These are phyloP conservation scores for Eucalyptus cloeziana DNA, from an alignment of 345 rosid genomes.

Conservation along the genomic window DNA sequence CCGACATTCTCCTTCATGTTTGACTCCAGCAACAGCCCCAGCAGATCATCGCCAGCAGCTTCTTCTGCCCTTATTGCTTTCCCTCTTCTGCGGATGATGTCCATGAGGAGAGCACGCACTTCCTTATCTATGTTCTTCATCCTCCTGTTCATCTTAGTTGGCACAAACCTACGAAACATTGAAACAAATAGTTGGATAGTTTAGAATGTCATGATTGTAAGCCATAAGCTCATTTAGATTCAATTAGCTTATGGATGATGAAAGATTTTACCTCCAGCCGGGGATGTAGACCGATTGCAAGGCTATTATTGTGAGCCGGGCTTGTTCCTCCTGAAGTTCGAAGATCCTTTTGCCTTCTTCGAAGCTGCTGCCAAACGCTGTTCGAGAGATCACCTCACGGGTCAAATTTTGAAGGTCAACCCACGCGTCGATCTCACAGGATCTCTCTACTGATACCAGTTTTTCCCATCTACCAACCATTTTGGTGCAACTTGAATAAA, in stretches of 20 bases:
- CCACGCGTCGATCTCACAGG: slow-evolving; percentile 21
- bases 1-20: not conserved
- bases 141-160: not conserved
- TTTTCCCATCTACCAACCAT: slow-evolving; percentile 22
- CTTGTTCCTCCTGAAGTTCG: slow-evolving; percentile 12
- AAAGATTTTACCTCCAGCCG: slow-evolving; percentile 22
- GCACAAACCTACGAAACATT: not conserved
- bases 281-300: slow-evolving; percentile 6
- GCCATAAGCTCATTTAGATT: not conserved
- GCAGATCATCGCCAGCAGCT: not conserved
- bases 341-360: slow-evolving; percentile 31
- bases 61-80: not conserved
- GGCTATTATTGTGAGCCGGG: not conserved
- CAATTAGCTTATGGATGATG: not conserved
- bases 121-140: not conserved
- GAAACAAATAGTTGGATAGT: not conserved
- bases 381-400: slow-evolving; percentile 30
- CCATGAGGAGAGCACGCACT: not conserved
- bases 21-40: not conserved
- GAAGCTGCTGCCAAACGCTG: slow-evolving; percentile 37
- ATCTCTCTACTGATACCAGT: not conserved
- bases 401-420: slow-evolving; percentile 22
- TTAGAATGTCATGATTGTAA: not conserved
- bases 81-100: not conserved
- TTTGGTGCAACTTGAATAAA: slow-evolving; percentile 3